Base-by-base conservation (phyloP, 2,329 filamentous ascomycete genomes). In the Sphaceloma murrayae region DNA sequence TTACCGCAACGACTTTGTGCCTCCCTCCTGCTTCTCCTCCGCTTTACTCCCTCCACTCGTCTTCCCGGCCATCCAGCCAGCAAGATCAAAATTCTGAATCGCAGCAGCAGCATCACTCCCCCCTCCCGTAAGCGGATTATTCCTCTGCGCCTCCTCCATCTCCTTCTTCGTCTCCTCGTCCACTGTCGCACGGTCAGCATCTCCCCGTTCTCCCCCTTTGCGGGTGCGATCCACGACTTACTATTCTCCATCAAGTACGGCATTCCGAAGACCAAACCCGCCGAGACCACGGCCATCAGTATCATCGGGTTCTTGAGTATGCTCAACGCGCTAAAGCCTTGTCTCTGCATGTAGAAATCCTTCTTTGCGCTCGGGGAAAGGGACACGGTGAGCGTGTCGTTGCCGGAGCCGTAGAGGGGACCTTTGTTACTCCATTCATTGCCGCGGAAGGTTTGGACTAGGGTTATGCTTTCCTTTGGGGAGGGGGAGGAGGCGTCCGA, bases 231-330 rank as follows among this genome's bases (percentile, higher is more conserved):
- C 17, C 18, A 16, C 24, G 19, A 75, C 85, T 51, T 77, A 95
- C 88, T 94, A 61, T 91, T 95, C 42, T 96, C 88, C 68, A 96
- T 79, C 46, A 98, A 64, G 64, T 95, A 91, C 10, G 91, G 91
- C 83, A 96, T 85, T 53, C 88, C 88, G 56, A 96, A 74, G 51
- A 94, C 87, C 52, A 95, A 69, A 4, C 68, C 80, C 69, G 95
- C 77, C 49, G 81, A 86, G 29, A 91, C 78, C 24, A 94, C 65
- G 3, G 82, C 87, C 69, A 98, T 82, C 49, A 98, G 73, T 51
- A 96, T 95, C 87, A 96, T 96, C 3, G 91, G 91, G 60, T 85
- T 94, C 70, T 91, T 91, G 56, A 95, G 70, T 46, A 95, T 79
- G 47, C 75, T 77, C 46, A 95, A 58, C n/a, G 88, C 17, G 36